These are phyloP conservation scores for Hypoxylon sp. DNA, from an alignment of 2,329 filamentous ascomycete species.

Conservation along the genomic window DNA sequence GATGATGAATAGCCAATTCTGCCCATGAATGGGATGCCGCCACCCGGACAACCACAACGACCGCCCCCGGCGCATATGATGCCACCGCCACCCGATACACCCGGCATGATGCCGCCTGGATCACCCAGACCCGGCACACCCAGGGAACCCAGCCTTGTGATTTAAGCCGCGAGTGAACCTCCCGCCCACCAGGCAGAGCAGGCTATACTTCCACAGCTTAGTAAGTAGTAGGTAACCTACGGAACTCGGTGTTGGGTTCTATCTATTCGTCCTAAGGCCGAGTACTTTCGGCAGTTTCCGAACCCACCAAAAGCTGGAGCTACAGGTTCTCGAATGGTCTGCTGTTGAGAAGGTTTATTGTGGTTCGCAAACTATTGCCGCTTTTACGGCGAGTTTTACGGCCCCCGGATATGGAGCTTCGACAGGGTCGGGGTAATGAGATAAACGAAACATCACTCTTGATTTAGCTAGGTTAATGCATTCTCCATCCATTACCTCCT, in stretches of 20 bases:
- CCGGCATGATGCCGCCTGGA: too few species aligned
- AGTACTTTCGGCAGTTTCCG: conserved; percentile 5
- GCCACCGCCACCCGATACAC: too few species aligned
- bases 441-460: conserved; percentile 1
- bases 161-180: too few species aligned
- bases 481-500: not conserved
- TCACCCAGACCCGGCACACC: too few species aligned
- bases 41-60: too few species aligned
- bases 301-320: conserved; percentile 7
- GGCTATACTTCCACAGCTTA: too few species aligned
- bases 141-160: too few species aligned
- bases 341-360: too few species aligned
- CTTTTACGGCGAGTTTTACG: not conserved
- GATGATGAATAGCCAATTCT: too few species aligned
- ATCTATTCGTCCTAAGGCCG: conserved; percentile 7
- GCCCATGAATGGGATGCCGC: too few species aligned
- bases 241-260: conserved; percentile 1
- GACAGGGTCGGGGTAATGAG: not conserved
- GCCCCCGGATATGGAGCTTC: not conserved
- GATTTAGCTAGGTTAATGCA: not conserved
- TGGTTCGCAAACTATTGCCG: conserved; percentile 1
- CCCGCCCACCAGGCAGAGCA: too few species aligned
- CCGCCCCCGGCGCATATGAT: too few species aligned
- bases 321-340: conserved; percentile 4
- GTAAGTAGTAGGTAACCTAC: conserved; percentile 7